Evolutionary conservation across 2,329 filamentous ascomycete genomes (phyloP).

Genomic region (Rhynchosporium agropyri): DNA sequence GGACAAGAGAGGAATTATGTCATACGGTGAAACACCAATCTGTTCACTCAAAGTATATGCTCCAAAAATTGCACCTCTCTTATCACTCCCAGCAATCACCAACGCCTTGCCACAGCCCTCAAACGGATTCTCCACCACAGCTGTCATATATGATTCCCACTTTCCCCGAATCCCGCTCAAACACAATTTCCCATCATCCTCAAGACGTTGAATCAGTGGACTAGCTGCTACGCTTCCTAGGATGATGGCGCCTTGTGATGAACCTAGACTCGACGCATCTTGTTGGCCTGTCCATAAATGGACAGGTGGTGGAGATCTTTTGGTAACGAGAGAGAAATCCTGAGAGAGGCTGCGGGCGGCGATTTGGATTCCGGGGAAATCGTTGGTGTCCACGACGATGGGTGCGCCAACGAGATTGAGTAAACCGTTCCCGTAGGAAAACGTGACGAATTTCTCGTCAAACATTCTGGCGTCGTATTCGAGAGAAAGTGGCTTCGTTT

Average conservation of each 20-base stretch:
- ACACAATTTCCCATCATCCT: constrained; percentile 57
- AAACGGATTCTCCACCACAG: constrained; percentile 57
- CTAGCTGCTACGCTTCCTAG: constrained; percentile 68
- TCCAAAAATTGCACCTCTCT: constrained; percentile 66
- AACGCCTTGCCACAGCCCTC: constrained; percentile 57
- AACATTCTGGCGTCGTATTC: constrained; percentile 51
- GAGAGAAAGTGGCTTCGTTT: neutral
- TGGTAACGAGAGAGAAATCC: constrained; percentile 71
- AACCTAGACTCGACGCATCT: neutral
- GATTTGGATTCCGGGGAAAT: constrained; percentile 67
- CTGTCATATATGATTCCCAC: constrained; percentile 68
- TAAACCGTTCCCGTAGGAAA: neutral
- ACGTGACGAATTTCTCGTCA: constrained; percentile 19
- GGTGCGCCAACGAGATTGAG: constrained; percentile 42
- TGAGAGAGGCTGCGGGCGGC: constrained; percentile 65
- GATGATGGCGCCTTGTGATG: constrained; percentile 53
- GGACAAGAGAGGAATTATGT: neutral
- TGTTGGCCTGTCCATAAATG: constrained; percentile 7
- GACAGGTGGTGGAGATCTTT: constrained; percentile 45
- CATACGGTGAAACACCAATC: constrained; percentile 59
- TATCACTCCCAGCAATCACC: constrained; percentile 68
- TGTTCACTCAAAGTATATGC: constrained; percentile 64
- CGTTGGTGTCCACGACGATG: constrained; percentile 56
- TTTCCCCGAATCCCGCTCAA: constrained; percentile 58
- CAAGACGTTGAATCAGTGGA: constrained; percentile 58